These are phyloP conservation scores for Mallotus japonicus DNA, from an alignment of 441 rosid species.

Conservation along the genomic window DNA sequence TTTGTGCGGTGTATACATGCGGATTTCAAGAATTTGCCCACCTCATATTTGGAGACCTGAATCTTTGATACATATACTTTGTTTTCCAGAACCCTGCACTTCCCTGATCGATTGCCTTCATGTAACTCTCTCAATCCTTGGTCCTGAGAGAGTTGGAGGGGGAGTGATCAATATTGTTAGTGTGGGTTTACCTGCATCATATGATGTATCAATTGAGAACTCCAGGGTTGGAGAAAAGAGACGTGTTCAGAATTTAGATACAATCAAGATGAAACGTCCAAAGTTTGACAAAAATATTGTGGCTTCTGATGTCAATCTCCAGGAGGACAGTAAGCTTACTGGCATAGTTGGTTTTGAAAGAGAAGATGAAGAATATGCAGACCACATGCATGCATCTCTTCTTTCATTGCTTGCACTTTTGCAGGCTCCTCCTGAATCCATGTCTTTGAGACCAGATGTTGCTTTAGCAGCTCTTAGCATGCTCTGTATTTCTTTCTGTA, in stretches of 20 bases:
- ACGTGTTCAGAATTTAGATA: conserved; percentile 41
- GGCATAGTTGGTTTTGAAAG: conserved; percentile 37
- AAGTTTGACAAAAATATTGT: conserved; percentile 51
- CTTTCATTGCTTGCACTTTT: conserved; percentile 60
- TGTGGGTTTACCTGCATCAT: conserved; percentile 29
- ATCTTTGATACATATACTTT: conserved; percentile 58
- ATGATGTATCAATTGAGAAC: conserved; percentile 37
- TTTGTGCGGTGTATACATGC: conserved; percentile 64
- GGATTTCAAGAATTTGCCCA: conserved; percentile 77
- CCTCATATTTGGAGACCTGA: conserved; percentile 85
- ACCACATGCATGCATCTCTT: conserved; percentile 48
- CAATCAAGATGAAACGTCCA: conserved; percentile 54
- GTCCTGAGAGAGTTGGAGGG: conserved; percentile 51
- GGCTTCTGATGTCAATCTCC: conserved; percentile 34
- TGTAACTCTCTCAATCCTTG: conserved; percentile 60
- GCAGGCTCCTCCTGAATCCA: conserved; percentile 47
- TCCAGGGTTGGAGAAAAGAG: conserved; percentile 66
- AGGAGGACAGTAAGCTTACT: conserved; percentile 35
- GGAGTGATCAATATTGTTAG: conserved; percentile 31
- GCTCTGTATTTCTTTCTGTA: conserved; percentile 75
- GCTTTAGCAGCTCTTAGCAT: conserved; percentile 79
- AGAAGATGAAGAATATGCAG: conserved; percentile 53
- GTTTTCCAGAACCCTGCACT: conserved; percentile 68
- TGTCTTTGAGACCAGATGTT: conserved; percentile 51
- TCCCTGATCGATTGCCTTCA: conserved; percentile 73